A percentile compares a stretch with the other conserved stretches of the same genome.
These are phyloP conservation scores for Cardamine chenopodiifolia DNA, from an alignment of 345 rosid genomes.

Conservation along the genomic window DNA sequence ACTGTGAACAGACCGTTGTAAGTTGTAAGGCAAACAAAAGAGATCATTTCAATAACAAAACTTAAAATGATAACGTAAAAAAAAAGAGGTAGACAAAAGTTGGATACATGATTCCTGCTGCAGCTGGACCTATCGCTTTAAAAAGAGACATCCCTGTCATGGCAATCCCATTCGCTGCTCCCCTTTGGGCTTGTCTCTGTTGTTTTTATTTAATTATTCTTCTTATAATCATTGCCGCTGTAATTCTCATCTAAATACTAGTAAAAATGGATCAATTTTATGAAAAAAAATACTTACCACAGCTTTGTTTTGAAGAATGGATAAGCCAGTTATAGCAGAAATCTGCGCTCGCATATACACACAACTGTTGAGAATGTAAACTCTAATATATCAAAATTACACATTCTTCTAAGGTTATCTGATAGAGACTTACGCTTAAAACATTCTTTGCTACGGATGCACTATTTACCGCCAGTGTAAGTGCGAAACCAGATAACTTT, in stretches of 20 bases:
- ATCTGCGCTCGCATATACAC: conserved; percentile 36
- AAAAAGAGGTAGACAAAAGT: background rate
- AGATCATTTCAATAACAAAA: background rate
- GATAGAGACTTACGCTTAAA: conserved; percentile 57
- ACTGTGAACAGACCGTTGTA: conserved; percentile 28
- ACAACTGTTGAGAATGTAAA: background rate
- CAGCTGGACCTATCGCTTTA: conserved; percentile 68
- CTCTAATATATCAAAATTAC: background rate
- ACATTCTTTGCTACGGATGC: conserved; percentile 71
- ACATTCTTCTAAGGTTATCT: background rate
- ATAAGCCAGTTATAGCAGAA: conserved; percentile 57
- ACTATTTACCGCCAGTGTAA: conserved; percentile 52
- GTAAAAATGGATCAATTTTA: background rate
- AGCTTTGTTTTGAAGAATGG: conserved; percentile 64
- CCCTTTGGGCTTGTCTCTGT: conserved; percentile 66
- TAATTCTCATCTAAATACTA: background rate
- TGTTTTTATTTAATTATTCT: background rate
- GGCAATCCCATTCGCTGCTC: conserved; percentile 71
- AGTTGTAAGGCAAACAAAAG: background rate
- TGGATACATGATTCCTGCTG: conserved; percentile 63
- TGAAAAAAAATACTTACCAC: conserved; percentile 48
- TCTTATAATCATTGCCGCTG: background rate
- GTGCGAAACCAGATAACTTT: conserved; percentile 65
- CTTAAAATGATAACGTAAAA: background rate
- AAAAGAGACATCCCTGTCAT: conserved; percentile 69